These are phyloP conservation scores for Backusella westeae DNA, from an alignment of 192 early-diverging fungal species.

Conservation along the genomic window DNA sequence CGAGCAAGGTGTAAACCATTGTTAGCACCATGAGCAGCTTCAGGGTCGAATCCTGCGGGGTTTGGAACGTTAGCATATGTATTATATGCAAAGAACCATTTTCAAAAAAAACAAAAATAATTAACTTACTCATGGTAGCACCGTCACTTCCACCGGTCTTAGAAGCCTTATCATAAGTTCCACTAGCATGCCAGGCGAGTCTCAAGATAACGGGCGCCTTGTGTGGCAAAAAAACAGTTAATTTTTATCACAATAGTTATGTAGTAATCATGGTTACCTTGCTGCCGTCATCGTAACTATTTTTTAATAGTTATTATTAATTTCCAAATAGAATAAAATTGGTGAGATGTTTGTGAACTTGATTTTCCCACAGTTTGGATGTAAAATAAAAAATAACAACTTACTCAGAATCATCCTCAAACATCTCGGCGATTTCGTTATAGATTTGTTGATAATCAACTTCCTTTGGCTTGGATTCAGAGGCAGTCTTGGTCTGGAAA, in stretches of 20 bases:
- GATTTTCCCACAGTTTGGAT: neutral
- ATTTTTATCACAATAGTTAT: too few species aligned
- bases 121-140: constrained; percentile 62
- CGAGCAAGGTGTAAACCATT: constrained; percentile 73
- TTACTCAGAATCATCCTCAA: constrained; percentile 63
- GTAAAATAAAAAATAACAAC: neutral
- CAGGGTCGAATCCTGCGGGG: constrained; percentile 52
- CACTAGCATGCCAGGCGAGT: constrained; percentile 85
- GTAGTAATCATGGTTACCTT: constrained; percentile 64
- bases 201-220: constrained; percentile 75
- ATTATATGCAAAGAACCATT: neutral
- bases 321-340: neutral
- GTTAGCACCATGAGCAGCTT: constrained; percentile 74
- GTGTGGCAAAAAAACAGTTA: too few species aligned
- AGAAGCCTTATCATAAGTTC: constrained; percentile 68
- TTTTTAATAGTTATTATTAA: neutral
- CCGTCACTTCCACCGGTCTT: constrained; percentile 75
- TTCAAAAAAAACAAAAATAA: neutral
- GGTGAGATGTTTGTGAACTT: neutral
- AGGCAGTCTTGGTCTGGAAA: constrained; percentile 14
- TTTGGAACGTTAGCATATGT: neutral
- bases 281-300: constrained; percentile 69
- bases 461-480: constrained; percentile 43
- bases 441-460: constrained; percentile 71
- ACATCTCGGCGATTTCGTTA: constrained; percentile 73